Conservation (phyloP, 2,329 filamentous ascomycete genomes). For the Colletotrichum euphorbiae region DNA sequence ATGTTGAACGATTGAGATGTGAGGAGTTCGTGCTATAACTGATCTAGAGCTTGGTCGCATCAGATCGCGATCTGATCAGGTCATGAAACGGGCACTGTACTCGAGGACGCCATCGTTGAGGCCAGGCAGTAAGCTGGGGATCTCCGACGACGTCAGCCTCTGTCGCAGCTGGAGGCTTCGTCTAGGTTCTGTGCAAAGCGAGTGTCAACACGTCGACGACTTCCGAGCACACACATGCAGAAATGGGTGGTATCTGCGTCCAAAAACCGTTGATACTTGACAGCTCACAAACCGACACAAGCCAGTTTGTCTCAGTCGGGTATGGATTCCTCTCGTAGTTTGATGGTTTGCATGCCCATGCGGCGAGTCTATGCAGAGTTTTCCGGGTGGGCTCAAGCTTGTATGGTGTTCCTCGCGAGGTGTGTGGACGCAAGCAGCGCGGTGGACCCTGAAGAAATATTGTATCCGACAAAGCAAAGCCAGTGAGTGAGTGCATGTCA, state of each 20-base stretch:
- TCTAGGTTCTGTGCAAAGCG: constrained; percentile 19
- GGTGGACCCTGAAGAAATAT: constrained; percentile 38
- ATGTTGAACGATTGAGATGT: constrained; percentile 31
- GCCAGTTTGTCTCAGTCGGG: constrained; percentile 12
- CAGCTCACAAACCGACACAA: constrained; percentile 36
- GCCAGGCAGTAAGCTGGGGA: neutral
- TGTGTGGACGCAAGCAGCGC: constrained; percentile 27
- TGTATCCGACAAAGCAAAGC: constrained; percentile 29
- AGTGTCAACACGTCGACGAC: constrained; percentile 15
- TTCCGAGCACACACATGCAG: constrained; percentile 1
- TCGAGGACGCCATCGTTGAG: neutral
- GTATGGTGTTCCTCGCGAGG: constrained; percentile 10
- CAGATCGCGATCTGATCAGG: constrained; percentile 32
- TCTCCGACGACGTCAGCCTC: neutral
- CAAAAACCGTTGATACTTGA: constrained; percentile 23
- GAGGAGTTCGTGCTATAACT: constrained; percentile 25
- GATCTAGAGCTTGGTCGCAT: constrained; percentile 31
- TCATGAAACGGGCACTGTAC: neutral
- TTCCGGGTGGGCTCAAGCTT: constrained; percentile 39
- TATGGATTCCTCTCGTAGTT: constrained; percentile 22
- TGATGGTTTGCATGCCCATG: constrained; percentile 34
- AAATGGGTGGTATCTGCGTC: constrained; percentile 25
- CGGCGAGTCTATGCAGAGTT: constrained; percentile 39
- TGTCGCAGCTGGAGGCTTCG: constrained; percentile 12
- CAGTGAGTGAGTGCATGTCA: constrained; percentile 32